Percentiles rank a stretch among this genome's conserved stretches.
Conservation (phyloP, 352 stramenopile species). For the Pythium folliculosum region DNA sequence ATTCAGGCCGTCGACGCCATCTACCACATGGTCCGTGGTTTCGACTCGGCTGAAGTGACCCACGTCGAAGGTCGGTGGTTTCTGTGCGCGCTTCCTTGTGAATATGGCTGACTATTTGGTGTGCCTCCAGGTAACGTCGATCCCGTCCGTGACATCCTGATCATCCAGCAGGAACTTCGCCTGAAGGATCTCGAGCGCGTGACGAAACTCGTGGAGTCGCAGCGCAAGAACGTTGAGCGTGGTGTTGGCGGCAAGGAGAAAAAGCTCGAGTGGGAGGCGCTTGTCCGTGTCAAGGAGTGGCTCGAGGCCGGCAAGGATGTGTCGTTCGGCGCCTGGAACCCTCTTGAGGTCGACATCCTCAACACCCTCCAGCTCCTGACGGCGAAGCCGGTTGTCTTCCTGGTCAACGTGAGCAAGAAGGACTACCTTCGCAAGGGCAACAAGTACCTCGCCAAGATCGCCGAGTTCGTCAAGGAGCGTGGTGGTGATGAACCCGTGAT, state of each 20-base stretch:
- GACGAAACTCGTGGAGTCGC: conserved; percentile 68
- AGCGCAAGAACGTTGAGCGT: conserved; percentile 90
- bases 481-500: conserved; percentile 97
- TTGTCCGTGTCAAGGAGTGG: conserved; percentile 82
- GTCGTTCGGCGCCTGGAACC: conserved; percentile 89
- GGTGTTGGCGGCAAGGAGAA: conserved; percentile 94
- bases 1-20: conserved; percentile 99
- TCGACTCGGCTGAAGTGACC: conserved; percentile 98
- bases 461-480: conserved; percentile 95
- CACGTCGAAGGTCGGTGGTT: conserved; percentile 93
- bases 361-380: conserved; percentile 93
- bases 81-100: neutral
- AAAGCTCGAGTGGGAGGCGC: conserved; percentile 92
- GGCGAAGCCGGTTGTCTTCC: conserved; percentile 97
- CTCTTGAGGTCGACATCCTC: conserved; percentile 88
- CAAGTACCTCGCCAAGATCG: conserved; percentile 98
- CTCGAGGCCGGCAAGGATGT: conserved; percentile 90
- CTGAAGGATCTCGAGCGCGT: conserved; percentile 96
- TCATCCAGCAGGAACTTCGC: conserved; percentile 98
- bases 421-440: conserved; percentile 98
- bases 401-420: conserved; percentile 99
- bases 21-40: conserved; percentile 97
- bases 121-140: conserved; percentile 90
- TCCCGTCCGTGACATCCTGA: conserved; percentile 98
- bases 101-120: neutral